A percentile compares a stretch with the other conserved stretches of the same genome.
phyloP scores from a whole-genome alignment of 371 early-diverging fungal species.

The Rhizomucor pusillus region DNA sequence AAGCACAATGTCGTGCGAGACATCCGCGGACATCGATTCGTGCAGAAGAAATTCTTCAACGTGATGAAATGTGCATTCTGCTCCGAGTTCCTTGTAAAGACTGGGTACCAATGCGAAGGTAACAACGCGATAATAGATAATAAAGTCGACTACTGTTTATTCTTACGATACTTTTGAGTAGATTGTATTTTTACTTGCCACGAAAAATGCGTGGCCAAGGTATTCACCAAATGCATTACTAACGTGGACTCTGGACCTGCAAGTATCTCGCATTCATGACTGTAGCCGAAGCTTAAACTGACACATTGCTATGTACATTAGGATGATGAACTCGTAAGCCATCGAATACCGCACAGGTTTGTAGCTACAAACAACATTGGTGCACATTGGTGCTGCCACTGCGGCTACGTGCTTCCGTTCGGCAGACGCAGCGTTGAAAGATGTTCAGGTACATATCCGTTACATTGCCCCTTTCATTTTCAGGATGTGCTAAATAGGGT shows the following conservation, averaged over 20 bases:
- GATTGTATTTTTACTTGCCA: conserved; percentile 95
- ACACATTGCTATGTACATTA: not conserved
- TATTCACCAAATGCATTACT: conserved; percentile 84
- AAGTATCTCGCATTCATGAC: not conserved
- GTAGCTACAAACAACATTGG: conserved; percentile 72
- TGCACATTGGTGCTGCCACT: conserved; percentile 96
- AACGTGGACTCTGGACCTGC: conserved; percentile 48
- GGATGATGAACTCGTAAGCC: conserved; percentile 58
- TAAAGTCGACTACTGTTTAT: not conserved
- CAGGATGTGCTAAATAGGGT: not conserved
- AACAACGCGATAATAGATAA: not conserved
- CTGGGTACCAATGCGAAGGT: conserved; percentile 90
- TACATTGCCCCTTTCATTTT: not conserved
- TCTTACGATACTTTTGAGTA: too few species aligned
- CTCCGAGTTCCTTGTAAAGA: conserved; percentile 83
- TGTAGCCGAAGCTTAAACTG: too few species aligned
- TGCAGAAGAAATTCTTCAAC: conserved; percentile 79
- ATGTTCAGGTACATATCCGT: conserved; percentile 37
- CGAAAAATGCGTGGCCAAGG: conserved; percentile 79
- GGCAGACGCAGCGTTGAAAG: conserved; percentile 68
- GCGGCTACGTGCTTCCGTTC: conserved; percentile 91
- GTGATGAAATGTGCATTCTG: conserved; percentile 95
- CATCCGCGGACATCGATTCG: conserved; percentile 89
- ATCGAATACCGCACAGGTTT: conserved; percentile 94
- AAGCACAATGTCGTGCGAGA: conserved; percentile 68